Evolutionary conservation across 352 stramenopile species (phyloP).

Genomic region (Elongisporangium prolatum): DNA sequence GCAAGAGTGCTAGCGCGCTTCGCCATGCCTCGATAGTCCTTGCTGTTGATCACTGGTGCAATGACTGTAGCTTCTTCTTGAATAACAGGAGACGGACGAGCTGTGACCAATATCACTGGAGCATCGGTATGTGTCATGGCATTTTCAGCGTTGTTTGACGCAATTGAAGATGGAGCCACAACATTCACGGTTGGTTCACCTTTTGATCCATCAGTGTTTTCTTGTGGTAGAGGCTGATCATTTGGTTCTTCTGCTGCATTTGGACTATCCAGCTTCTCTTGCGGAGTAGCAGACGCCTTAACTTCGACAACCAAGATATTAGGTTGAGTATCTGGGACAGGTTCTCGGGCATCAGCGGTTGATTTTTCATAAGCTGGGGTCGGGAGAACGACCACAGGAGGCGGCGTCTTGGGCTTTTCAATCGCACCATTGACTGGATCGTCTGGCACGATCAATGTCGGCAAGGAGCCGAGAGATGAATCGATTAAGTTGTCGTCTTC

Average conservation of each 20-base stretch:
- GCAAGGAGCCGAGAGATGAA: constrained; percentile 31
- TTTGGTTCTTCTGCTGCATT: neutral
- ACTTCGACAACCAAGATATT: neutral
- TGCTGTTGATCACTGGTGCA: constrained; percentile 26
- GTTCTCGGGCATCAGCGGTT: neutral
- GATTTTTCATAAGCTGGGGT: neutral
- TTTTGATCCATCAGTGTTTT: neutral
- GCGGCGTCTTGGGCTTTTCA: constrained; percentile 55
- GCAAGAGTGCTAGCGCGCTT: constrained; percentile 32
- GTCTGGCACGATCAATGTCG: constrained; percentile 67
- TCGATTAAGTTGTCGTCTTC: constrained; percentile 7
- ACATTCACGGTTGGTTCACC: neutral
- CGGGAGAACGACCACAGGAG: constrained; percentile 19
- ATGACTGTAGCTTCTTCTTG: constrained; percentile 5
- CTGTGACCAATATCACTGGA: neutral
- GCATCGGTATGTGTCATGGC: too few species aligned
- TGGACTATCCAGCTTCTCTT: neutral
- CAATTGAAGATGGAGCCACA: neutral
- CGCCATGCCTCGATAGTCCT: constrained; percentile 53
- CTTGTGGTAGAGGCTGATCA: neutral
- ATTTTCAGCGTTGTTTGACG: neutral
- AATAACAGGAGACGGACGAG: neutral
- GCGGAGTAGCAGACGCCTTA: neutral
- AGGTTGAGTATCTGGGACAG: neutral
- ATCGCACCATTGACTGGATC: constrained; percentile 60